Evolutionary conservation across 2,329 filamentous ascomycete genomes (phyloP).

Genomic region (Nannizziopsis arthrosporioides): DNA sequence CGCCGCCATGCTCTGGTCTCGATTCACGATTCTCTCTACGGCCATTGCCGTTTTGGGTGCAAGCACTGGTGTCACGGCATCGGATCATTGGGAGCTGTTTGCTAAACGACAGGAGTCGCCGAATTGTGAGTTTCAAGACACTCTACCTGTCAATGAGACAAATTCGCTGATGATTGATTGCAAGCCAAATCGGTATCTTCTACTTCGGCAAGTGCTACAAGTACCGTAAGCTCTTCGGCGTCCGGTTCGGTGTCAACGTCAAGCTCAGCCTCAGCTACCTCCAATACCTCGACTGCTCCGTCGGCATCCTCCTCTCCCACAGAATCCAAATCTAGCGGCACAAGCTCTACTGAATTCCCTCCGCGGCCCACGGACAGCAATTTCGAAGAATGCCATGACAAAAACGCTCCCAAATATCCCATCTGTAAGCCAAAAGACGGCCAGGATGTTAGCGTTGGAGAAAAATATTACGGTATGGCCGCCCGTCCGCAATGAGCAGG

Average conservation of each 20-base stretch:
- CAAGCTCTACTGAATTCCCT: neutral
- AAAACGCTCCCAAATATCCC: conserved; percentile 9
- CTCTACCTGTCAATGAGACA: neutral
- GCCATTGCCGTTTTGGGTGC: neutral
- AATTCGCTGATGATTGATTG: neutral
- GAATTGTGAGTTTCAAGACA: neutral
- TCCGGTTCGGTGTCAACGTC: too few relatives aligned
- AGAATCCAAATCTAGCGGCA: neutral
- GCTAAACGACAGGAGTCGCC: neutral
- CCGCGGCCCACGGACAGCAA: conserved; percentile 9
- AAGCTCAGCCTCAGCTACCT: neutral
- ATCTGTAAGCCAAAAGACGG: conserved; percentile 15
- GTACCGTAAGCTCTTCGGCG: too few relatives aligned
- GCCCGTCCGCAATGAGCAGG: too few relatives aligned
- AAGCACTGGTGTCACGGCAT: neutral
- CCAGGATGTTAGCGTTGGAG: conserved; percentile 11
- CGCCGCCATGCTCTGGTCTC: conserved; percentile 4
- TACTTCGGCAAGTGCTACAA: neutral
- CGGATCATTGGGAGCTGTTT: neutral
- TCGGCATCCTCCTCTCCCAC: neutral
- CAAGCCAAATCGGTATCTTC: neutral
- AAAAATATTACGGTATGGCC: conserved; percentile 14
- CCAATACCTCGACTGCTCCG: neutral
- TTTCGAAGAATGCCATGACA: conserved; percentile 12
- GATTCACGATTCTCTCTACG: conserved; percentile 6